Conservation (phyloP, 1,284 basidiomycete species). For the Trichosporon faecale region DNA sequence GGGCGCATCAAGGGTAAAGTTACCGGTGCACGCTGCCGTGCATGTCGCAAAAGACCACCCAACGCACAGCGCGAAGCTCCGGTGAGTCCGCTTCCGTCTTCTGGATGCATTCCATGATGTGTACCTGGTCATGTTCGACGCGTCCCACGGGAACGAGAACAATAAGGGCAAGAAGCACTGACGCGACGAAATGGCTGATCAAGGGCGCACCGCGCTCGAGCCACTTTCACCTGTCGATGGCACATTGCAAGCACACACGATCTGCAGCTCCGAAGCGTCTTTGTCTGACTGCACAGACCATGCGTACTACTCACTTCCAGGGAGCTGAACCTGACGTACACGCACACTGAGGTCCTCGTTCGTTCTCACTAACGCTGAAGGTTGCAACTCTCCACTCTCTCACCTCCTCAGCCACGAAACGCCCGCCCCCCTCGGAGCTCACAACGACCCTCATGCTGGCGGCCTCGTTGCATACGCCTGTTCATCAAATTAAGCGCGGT, state of each 20-base stretch:
- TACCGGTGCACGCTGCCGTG: background rate
- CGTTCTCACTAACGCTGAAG: background rate
- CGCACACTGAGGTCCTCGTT: background rate
- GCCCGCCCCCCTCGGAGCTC: background rate
- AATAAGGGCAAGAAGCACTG: background rate
- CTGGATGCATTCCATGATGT: background rate
- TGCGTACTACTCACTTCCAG: background rate
- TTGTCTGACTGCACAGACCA: background rate
- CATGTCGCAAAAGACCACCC: too few species aligned
- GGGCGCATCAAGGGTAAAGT: background rate
- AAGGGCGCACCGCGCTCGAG: slow-evolving; percentile 1
- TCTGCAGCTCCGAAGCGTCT: background rate
- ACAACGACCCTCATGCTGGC: background rate
- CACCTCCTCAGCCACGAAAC: background rate
- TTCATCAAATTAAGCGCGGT: background rate
- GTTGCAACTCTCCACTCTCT: background rate
- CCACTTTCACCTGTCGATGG: background rate
- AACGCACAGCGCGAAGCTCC: background rate
- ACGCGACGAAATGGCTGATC: slow-evolving; percentile 7
- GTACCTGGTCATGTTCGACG: background rate
- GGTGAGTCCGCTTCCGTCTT: background rate
- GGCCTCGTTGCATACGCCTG: slow-evolving; percentile 7
- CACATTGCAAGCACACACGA: background rate
- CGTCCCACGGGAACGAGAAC: background rate
- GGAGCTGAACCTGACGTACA: background rate